phyloP scores from a whole-genome alignment of 768 basidiomycete genomes.

The Leccinellum luteum region DNA sequence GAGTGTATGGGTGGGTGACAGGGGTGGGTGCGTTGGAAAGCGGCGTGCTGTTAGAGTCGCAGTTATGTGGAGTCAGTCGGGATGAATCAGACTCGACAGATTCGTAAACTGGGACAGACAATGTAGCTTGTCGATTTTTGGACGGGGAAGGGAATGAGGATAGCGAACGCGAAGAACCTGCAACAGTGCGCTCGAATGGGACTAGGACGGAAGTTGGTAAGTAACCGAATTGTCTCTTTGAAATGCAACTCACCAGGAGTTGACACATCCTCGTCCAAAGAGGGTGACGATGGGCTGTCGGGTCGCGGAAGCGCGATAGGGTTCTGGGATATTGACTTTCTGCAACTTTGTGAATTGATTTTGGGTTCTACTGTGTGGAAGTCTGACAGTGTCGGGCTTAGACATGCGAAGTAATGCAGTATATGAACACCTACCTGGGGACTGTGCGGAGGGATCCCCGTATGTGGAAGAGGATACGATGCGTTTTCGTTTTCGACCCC shows the following conservation, averaged over 20 bases:
- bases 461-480: conserved; percentile 17
- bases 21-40: conserved; percentile 16
- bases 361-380: conserved; percentile 5
- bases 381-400: conserved; percentile 9
- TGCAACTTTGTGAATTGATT: conserved; percentile 5
- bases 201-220: conserved; percentile 11
- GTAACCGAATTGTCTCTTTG: not conserved
- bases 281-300: not conserved
- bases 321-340: conserved; percentile 6
- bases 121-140: conserved; percentile 8
- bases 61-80: not conserved
- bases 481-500: conserved; percentile 25
- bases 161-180: conserved; percentile 11
- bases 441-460: conserved; percentile 2
- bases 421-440: conserved; percentile 22
- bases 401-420: not conserved
- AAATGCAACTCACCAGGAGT: conserved; percentile 13
- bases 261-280: conserved; percentile 1
- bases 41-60: not conserved
- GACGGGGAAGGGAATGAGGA: conserved; percentile 6
- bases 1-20: conserved; percentile 22
- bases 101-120: conserved; percentile 2
- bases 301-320: conserved; percentile 1
- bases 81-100: conserved; percentile 9
- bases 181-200: conserved; percentile 2